Conservation (phyloP, 495 filamentous ascomycete species). For the Cladorrhinum samala region DNA sequence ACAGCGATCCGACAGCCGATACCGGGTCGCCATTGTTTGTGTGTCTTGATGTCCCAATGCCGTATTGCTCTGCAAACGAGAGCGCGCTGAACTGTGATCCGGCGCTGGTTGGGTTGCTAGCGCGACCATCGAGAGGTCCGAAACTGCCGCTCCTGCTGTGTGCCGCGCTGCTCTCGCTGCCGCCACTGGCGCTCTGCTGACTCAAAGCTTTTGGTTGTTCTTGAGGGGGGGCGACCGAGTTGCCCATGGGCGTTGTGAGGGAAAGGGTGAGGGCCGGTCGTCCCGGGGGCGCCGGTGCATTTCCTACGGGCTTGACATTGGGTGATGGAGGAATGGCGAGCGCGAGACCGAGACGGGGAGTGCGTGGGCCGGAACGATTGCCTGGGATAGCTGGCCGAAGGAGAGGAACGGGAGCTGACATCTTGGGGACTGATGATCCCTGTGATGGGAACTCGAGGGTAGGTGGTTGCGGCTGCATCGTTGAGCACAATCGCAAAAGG, state of each 20-base stretch:
- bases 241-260: constrained; percentile 80
- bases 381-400: constrained; percentile 80
- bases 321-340: constrained; percentile 83
- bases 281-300: constrained; percentile 32
- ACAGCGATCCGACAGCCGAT: constrained; percentile 78
- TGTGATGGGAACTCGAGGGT: constrained; percentile 25
- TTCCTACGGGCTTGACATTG: constrained; percentile 62
- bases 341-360: constrained; percentile 76
- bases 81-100: constrained; percentile 71
- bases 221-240: constrained; percentile 60
- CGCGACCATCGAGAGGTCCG: constrained; percentile 63
- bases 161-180: constrained; percentile 57
- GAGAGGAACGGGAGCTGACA: constrained; percentile 74
- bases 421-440: constrained; percentile 46
- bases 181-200: constrained; percentile 60
- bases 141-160: constrained; percentile 72
- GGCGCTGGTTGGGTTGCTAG: constrained; percentile 72
- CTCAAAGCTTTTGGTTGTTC: constrained; percentile 43
- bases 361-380: constrained; percentile 55
- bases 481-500: not conserved
- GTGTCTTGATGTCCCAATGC: constrained; percentile 46
- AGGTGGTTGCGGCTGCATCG: constrained; percentile 28
- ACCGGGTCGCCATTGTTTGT: constrained; percentile 73
- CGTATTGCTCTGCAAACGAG: constrained; percentile 66
- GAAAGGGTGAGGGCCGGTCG: constrained; percentile 61